Percentiles rank a stretch among this genome's conserved stretches.
phyloP scores from a whole-genome alignment of 1,284 basidiomycete genomes.

The Ganoderma sinense region DNA sequence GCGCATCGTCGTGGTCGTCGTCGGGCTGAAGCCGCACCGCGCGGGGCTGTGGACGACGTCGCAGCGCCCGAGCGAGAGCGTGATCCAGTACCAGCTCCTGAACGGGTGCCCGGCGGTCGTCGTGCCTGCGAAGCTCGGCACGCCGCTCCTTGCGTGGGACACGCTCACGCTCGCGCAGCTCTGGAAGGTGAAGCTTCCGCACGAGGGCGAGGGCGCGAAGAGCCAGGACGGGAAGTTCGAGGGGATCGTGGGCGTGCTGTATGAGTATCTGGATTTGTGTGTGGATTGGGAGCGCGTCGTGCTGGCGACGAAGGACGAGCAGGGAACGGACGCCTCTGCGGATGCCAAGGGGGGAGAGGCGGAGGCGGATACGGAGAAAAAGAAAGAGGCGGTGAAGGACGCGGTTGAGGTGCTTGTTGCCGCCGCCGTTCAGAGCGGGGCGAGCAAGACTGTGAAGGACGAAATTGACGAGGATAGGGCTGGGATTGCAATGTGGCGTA shows the following conservation, averaged over 20 bases:
- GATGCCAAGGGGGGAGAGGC: conserved; percentile 31
- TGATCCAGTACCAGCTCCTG: conserved; percentile 65
- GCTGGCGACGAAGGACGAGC: conserved; percentile 33
- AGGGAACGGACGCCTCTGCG: conserved; percentile 28
- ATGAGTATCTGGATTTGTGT: conserved; percentile 67
- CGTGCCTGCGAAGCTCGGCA: conserved; percentile 63
- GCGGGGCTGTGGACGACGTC: conserved; percentile 61
- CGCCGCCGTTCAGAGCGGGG: conserved; percentile 58
- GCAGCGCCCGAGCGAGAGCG: conserved; percentile 64
- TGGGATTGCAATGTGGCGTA: conserved; percentile 70
- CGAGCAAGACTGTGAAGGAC: conserved; percentile 62
- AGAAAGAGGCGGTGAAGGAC: conserved; percentile 50
- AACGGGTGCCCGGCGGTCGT: conserved; percentile 69
- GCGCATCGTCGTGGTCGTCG: conserved; percentile 59
- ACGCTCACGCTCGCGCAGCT: conserved; percentile 63
- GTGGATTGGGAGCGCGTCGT: conserved; percentile 64
- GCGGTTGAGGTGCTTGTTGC: conserved; percentile 60
- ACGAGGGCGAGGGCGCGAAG: conserved; percentile 40
- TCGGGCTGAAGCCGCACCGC: conserved; percentile 68
- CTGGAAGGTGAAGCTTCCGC: conserved; percentile 57
- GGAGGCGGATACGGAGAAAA: conserved; percentile 37
- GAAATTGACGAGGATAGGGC: conserved; percentile 63
- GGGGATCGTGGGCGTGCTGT: conserved; percentile 60
- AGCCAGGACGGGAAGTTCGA: conserved; percentile 48
- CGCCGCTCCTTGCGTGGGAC: conserved; percentile 70